These are phyloP conservation scores for Phytophthora hybrid DNA, from an alignment of 352 stramenopile species.

Conservation along the genomic window DNA sequence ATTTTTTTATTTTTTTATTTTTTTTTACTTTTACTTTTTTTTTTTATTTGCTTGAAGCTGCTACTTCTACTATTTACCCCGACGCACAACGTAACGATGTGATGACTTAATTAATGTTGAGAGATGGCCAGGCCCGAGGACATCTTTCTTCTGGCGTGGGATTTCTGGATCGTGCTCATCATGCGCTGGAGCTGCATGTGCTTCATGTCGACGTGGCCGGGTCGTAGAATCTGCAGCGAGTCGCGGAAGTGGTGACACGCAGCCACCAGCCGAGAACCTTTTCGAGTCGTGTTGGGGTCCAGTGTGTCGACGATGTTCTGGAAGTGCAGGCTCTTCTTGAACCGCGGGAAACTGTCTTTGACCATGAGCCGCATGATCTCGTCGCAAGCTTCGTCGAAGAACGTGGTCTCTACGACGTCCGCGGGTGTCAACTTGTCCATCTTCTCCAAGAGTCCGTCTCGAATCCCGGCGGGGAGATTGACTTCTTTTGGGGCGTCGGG, in stretches of 20 bases:
- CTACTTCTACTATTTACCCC: background rate
- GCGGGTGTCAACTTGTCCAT: conserved; percentile 36
- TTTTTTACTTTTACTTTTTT: conserved; percentile 8
- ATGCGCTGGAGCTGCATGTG: conserved; percentile 64
- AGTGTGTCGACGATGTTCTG: conserved; percentile 69
- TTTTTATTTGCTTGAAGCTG: conserved; percentile 4
- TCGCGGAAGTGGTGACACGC: conserved; percentile 81
- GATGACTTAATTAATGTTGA: conserved; percentile 11
- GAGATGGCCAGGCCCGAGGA: conserved; percentile 5
- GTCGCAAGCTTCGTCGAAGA: conserved; percentile 69
- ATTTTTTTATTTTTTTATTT: conserved; percentile 14
- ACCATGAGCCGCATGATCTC: conserved; percentile 88
- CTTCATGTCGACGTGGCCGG: conserved; percentile 66
- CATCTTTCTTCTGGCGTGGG: conserved; percentile 52
- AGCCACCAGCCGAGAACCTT: conserved; percentile 68
- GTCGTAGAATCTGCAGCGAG: conserved; percentile 66
- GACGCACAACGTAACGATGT: background rate
- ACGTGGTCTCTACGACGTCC: conserved; percentile 40
- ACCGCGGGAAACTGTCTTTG: conserved; percentile 83
- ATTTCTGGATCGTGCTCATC: conserved; percentile 75
- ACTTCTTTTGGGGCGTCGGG: conserved; percentile 69
- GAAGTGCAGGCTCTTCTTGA: conserved; percentile 81
- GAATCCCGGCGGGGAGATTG: conserved; percentile 73
- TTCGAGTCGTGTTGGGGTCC: conserved; percentile 69
- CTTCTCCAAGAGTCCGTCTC: conserved; percentile 42